Conservation (phyloP, 345 rosid species). For the Hevea brasiliensis region DNA sequence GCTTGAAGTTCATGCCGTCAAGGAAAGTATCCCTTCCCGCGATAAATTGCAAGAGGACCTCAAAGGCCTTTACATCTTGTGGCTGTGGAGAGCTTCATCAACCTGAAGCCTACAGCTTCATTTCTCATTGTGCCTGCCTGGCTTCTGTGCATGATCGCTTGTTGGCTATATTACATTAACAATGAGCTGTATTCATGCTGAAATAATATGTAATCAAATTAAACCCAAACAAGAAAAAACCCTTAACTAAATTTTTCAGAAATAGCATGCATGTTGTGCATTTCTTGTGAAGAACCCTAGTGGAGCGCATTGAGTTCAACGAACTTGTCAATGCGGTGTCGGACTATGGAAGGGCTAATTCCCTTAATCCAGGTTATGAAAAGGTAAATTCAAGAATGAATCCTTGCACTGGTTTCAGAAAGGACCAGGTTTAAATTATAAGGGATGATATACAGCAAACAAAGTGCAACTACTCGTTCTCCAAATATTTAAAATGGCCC, state of each 20-base stretch:
- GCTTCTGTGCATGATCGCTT: not conserved
- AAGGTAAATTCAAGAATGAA: not conserved
- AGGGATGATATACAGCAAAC: not conserved
- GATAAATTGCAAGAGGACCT: slow-evolving; percentile 29
- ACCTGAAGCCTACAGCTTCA: not conserved
- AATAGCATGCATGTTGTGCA: no score
- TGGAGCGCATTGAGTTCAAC: no score
- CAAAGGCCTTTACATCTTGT: slow-evolving; percentile 9
- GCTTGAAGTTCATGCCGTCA: slow-evolving; percentile 32
- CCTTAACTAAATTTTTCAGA: no score
- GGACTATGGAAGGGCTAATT: no score
- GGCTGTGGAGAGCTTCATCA: slow-evolving; percentile 12
- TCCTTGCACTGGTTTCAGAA: no score
- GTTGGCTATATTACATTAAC: not conserved
- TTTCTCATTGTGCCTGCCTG: not conserved
- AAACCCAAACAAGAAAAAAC: no score
- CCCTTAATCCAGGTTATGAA: no score
- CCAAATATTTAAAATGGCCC: not conserved
- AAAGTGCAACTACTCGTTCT: no score
- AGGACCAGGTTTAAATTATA: not conserved
- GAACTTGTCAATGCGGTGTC: no score
- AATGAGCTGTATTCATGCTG: not conserved
- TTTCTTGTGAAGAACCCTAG: no score
- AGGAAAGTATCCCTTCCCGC: slow-evolving; percentile 26
- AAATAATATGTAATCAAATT: not conserved